These are phyloP conservation scores for Didymella arachidicola DNA, from an alignment of 2,329 filamentous ascomycete species.

Conservation along the genomic window DNA sequence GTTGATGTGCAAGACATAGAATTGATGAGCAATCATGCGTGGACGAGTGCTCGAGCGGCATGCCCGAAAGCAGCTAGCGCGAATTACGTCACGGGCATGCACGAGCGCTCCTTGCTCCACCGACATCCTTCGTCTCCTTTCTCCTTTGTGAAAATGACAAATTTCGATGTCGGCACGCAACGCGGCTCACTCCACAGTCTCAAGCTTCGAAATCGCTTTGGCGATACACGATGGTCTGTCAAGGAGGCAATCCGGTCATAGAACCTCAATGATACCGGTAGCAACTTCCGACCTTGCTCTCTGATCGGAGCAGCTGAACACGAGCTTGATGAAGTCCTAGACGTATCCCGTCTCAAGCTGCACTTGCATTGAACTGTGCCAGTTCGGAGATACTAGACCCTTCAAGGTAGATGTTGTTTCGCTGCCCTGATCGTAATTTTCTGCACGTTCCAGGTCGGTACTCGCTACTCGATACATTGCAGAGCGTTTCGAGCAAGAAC, in stretches of 20 bases:
- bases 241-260: not conserved
- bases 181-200: not conserved
- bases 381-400: not conserved
- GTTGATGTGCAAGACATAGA: not conserved
- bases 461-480: not conserved
- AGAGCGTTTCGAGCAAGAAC: not conserved
- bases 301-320: not conserved
- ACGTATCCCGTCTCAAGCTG: not conserved
- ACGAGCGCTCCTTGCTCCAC: not conserved
- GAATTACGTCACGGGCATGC: not conserved
- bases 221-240: not conserved
- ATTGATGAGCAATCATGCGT: not conserved
- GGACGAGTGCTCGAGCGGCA: not conserved
- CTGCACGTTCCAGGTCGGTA: not conserved
- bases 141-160: not conserved
- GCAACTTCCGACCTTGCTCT: not conserved
- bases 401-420: not conserved
- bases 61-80: not conserved
- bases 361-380: not conserved
- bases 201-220: not conserved
- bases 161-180: not conserved
- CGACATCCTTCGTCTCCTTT: not conserved
- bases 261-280: not conserved
- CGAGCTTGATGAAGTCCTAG: not conserved
- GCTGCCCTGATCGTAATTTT: not conserved